These are phyloP conservation scores for Diddensiella transvaalensis DNA, from an alignment of 805 yeast genomes.

Conservation along the genomic window DNA sequence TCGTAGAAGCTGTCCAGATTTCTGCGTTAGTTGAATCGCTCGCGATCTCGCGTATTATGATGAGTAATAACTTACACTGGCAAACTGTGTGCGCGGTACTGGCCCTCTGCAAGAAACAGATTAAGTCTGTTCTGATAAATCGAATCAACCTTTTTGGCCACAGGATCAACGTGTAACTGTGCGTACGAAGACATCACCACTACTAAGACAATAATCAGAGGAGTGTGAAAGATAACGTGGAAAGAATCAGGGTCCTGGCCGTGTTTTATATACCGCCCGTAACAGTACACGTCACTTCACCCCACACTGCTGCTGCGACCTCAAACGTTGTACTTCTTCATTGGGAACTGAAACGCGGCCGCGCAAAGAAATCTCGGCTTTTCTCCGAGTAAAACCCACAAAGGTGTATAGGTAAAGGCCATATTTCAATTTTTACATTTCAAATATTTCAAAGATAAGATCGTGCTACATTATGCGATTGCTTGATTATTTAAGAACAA, in stretches of 20 bases:
- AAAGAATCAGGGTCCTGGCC: too few relatives aligned
- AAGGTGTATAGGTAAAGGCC: too few relatives aligned
- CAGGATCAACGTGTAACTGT: constrained; percentile 49
- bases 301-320: background rate
- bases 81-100: constrained; percentile 63
- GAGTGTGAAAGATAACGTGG: too few relatives aligned
- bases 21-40: too few relatives aligned
- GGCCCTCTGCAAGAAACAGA: constrained; percentile 77
- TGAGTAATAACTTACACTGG: constrained; percentile 48
- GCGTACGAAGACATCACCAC: constrained; percentile 30
- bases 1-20: constrained; percentile 54
- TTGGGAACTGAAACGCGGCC: background rate
- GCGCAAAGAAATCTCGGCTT: background rate
- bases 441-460: too few relatives aligned
- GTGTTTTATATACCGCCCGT: too few relatives aligned
- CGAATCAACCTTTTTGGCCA: constrained; percentile 72
- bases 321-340: background rate
- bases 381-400: too few relatives aligned
- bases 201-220: background rate
- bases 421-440: background rate
- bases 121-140: constrained; percentile 68
- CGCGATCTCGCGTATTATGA: background rate
- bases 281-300: background rate
- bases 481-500: constrained; percentile 14
- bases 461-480: too few relatives aligned